Base-by-base conservation (phyloP, 805 yeast genomes). In the Myxozyma geophila region DNA sequence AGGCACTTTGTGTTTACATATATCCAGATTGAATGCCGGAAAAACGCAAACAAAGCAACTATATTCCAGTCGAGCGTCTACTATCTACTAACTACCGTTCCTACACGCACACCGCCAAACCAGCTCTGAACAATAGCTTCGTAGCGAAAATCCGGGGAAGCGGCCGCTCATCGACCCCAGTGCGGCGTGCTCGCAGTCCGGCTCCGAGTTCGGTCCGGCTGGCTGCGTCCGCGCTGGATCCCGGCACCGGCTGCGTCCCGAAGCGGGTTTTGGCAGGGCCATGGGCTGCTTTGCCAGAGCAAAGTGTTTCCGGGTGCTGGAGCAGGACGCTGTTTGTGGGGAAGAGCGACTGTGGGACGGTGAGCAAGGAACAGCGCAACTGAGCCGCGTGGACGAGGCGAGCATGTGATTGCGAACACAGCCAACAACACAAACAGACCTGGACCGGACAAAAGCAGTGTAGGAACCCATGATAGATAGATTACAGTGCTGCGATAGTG, bases 131-230 rank as follows among this genome's bases (percentile, higher is more conserved):
- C 28, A 28, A 28, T 5, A 28, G 5, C 28, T 28, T 28, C 28
- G 5, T 5, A 28, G 28, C 17, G 21, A 36, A 50, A 50, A 50
- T 50, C 54, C 54, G 54, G 54, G 54, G 54, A 35, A 50, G 54
- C 54, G 54, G 54, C 41, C 28, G 54, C 54, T 23, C 54, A 50
- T 28, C 28, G 28, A 28, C 28, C 28, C 28, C 28, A 28, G 28
- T 28, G 28, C n/a, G 12, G n/a, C 41, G 41, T 39, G n/a, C 12
- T 15, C 12, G 6, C 12, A 15, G n/a, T 12, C 12, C 41, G 41
- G 41, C 41, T 39, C n/a, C 41, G 41, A 12, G 41, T 39, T 39
- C 41, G 41, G 21, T 19, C 17, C 21, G 21, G 47, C 10, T 17
- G 19, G 47, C 47, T 43, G 47, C 47, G 10, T 43, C 47, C 17